A percentile compares a stretch with the other conserved stretches of the same genome.
These are phyloP conservation scores for Rhizopogon rudus DNA, from an alignment of 768 basidiomycete species.

Conservation along the genomic window DNA sequence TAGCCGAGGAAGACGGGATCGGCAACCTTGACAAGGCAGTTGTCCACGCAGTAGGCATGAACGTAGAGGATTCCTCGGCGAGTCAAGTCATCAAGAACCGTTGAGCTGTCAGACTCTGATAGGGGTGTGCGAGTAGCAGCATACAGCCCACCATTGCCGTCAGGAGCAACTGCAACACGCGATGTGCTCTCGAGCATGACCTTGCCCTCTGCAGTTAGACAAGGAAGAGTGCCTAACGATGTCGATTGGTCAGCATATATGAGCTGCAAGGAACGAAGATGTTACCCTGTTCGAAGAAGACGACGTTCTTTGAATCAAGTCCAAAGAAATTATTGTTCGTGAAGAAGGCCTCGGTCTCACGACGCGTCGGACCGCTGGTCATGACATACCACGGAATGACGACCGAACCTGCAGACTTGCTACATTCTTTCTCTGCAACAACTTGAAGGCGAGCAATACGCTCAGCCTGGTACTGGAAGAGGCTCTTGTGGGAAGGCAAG, in stretches of 20 bases:
- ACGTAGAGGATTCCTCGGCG: conserved; percentile 78
- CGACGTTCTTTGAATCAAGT: conserved; percentile 68
- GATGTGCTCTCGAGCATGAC: conserved; percentile 79
- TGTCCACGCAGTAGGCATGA: conserved; percentile 97
- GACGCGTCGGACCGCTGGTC: conserved; percentile 95
- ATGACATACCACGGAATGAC: conserved; percentile 97
- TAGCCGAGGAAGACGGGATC: conserved; percentile 97
- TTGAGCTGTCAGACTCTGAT: conserved; percentile 51
- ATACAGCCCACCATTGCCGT: conserved; percentile 97
- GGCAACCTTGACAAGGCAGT: conserved; percentile 95
- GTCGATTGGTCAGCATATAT: background rate
- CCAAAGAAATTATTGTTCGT: conserved; percentile 75
- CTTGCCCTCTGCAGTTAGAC: conserved; percentile 91
- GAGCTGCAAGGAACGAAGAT: conserved; percentile 2
- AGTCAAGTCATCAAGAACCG: conserved; percentile 81
- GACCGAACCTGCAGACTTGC: conserved; percentile 55
- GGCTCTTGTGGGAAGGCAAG: conserved; percentile 85
- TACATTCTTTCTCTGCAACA: conserved; percentile 56
- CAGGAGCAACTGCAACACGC: conserved; percentile 90
- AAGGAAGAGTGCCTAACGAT: conserved; percentile 83
- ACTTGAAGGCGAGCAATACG: conserved; percentile 82
- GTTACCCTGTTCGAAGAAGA: conserved; percentile 96
- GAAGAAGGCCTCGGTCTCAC: conserved; percentile 85
- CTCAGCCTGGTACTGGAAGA: conserved; percentile 98
- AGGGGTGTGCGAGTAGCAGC: conserved; percentile 84